Evolutionary conservation across 257 asterid genomes (phyloP).

Genomic region (Nemophila menziesii): DNA sequence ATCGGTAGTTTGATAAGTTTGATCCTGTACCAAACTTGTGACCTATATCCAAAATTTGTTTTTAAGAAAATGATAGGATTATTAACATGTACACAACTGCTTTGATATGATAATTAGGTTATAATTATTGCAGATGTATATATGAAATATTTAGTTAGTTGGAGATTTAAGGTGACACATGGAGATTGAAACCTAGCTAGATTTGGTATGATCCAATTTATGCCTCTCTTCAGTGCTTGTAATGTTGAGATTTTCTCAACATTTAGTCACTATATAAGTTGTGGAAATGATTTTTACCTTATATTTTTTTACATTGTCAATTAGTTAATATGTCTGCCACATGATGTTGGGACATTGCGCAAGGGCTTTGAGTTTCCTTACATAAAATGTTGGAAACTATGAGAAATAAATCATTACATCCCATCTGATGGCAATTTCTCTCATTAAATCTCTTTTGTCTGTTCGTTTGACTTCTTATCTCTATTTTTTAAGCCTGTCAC

Average conservation of each 20-base stretch:
- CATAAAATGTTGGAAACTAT: slow-evolving; percentile 20
- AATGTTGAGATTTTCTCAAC: too few species aligned
- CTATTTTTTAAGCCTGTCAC: not conserved
- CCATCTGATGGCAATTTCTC: slow-evolving; percentile 45
- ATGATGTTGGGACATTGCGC: slow-evolving; percentile 69
- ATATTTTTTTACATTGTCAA: too few species aligned
- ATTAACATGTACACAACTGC: not conserved
- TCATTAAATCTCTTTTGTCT: not conserved
- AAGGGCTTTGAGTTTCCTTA: slow-evolving; percentile 52
- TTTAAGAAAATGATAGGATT: too few species aligned
- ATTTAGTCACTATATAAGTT: not conserved
- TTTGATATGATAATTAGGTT: not conserved
- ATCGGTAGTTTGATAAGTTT: not conserved
- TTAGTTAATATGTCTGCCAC: slow-evolving; percentile 20
- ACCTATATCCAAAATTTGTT: not conserved
- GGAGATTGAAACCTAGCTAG: too few species aligned
- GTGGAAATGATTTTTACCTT: not conserved
- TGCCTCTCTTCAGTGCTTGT: too few species aligned
- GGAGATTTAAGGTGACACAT: not conserved
- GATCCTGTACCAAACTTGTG: not conserved
- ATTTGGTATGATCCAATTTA: too few species aligned
- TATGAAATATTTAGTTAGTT: not conserved
- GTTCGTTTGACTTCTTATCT: not conserved
- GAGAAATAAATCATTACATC: slow-evolving; percentile 25
- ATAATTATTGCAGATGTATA: not conserved